Evolutionary conservation across 495 filamentous ascomycete genomes (phyloP).

Genomic region (Bathelium albidoporum): DNA sequence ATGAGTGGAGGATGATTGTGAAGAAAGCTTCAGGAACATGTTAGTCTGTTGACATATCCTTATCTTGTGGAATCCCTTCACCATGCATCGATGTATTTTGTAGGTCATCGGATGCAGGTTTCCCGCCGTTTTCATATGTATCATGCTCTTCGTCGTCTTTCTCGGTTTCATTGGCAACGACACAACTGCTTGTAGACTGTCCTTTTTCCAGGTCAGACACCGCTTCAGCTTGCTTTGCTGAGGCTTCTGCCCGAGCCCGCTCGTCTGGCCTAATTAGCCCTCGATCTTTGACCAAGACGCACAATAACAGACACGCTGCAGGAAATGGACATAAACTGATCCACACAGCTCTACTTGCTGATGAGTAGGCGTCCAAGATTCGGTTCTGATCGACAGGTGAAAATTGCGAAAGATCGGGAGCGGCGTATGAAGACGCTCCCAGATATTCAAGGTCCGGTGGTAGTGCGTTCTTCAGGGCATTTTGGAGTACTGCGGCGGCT

Average conservation of each 20-base stretch:
- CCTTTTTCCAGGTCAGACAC: not conserved
- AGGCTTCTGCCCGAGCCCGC: not conserved
- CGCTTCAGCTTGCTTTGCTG: not conserved
- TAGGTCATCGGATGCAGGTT: not conserved
- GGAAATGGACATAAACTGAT: constrained; percentile 46
- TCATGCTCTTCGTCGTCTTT: not conserved
- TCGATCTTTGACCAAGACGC: constrained; percentile 43
- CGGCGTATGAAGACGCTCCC: constrained; percentile 35
- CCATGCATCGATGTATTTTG: not conserved
- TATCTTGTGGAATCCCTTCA: not conserved
- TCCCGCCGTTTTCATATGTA: not conserved
- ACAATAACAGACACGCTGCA: constrained; percentile 42
- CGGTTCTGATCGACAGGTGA: constrained; percentile 31
- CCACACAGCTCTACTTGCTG: constrained; percentile 45
- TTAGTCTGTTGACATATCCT: not conserved
- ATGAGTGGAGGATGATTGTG: not conserved
- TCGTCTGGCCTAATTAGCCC: constrained; percentile 27
- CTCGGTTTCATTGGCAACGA: not conserved
- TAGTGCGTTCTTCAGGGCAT: constrained; percentile 28
- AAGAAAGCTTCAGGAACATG: not conserved
- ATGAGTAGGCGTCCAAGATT: constrained; percentile 41
- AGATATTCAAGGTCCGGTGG: constrained; percentile 31
- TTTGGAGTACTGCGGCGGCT: constrained; percentile 48
- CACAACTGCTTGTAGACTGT: not conserved
- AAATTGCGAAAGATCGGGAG: constrained; percentile 29